These are phyloP conservation scores for Dipteronia sinensis DNA, from an alignment of 345 rosid genomes.

Conservation along the genomic window DNA sequence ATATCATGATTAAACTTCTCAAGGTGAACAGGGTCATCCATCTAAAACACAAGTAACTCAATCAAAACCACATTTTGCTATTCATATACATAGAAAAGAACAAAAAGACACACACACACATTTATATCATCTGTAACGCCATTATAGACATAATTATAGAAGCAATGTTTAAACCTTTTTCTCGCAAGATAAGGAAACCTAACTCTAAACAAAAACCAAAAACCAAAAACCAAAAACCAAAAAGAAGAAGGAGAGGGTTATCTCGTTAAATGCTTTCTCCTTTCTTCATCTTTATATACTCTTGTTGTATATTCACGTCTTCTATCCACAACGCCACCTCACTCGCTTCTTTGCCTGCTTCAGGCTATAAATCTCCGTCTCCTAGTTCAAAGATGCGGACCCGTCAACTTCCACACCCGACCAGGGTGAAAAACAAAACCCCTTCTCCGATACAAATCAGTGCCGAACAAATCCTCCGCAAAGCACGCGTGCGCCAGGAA, in stretches of 20 bases:
- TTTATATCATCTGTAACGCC: not conserved
- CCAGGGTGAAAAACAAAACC: conserved; percentile 85
- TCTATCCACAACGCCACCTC: too few species aligned
- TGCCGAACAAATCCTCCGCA: conserved; percentile 84
- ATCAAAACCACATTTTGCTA: conserved; percentile 10
- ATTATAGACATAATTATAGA: not conserved
- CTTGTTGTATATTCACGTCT: too few species aligned
- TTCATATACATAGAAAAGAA: not conserved
- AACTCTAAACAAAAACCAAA: too few species aligned
- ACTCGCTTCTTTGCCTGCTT: too few species aligned
- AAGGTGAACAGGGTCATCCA: conserved; percentile 69
- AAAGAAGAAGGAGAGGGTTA: too few species aligned
- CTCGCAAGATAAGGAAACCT: too few species aligned
- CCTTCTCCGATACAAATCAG: conserved; percentile 88
- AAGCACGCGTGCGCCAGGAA: conserved; percentile 83
- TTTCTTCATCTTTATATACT: too few species aligned
- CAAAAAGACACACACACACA: not conserved
- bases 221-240: too few species aligned
- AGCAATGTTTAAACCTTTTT: too few species aligned
- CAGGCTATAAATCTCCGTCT: too few species aligned
- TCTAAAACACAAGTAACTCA: conserved; percentile 38
- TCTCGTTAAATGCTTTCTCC: too few species aligned
- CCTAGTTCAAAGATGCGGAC: too few species aligned
- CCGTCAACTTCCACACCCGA: conserved; percentile 68
- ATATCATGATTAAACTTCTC: conserved; percentile 76